These are phyloP conservation scores for Pseudopyricularia cyperi DNA, from an alignment of 2,329 filamentous ascomycete species.

Conservation along the genomic window DNA sequence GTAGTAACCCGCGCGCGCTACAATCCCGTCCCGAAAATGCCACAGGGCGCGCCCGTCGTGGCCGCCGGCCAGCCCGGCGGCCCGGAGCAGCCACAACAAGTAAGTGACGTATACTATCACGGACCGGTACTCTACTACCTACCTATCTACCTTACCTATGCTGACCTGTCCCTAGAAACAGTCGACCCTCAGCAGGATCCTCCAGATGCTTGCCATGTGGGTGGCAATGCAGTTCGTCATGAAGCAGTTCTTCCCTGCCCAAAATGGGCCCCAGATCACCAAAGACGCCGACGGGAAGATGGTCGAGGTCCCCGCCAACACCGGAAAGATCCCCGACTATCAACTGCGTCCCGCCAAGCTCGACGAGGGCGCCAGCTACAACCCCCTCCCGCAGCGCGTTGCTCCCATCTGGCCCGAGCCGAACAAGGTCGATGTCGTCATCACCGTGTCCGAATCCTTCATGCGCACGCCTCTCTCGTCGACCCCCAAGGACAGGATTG, in stretches of 20 bases:
- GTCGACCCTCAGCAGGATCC: conserved; percentile 30
- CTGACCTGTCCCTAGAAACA: too few species aligned
- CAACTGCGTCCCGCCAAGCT: conserved; percentile 47
- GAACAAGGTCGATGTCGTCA: conserved; percentile 64
- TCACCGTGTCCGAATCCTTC: conserved; percentile 71
- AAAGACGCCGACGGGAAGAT: conserved; percentile 38
- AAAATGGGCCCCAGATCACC: conserved; percentile 31
- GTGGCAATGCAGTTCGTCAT: conserved; percentile 46
- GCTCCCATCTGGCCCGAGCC: conserved; percentile 81
- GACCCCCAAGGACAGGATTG: conserved; percentile 52
- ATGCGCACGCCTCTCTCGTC: conserved; percentile 54
- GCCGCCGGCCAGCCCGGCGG: conserved; percentile 14
- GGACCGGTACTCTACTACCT: too few species aligned
- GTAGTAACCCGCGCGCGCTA: background rate
- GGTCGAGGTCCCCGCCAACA: conserved; percentile 39
- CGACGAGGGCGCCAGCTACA: conserved; percentile 50
- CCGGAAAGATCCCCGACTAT: conserved; percentile 49
- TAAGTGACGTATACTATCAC: conserved; percentile 15
- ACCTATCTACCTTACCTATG: too few species aligned
- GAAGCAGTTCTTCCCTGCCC: conserved; percentile 32
- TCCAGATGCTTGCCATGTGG: conserved; percentile 41
- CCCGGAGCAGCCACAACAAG: conserved; percentile 14
- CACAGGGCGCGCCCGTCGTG: conserved; percentile 14
- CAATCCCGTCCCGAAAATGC: conserved; percentile 15
- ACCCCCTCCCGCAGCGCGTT: conserved; percentile 52